phyloP scores from a whole-genome alignment of 2,329 filamentous ascomycete genomes.

The Aspergillus pseudoviridinutans region DNA sequence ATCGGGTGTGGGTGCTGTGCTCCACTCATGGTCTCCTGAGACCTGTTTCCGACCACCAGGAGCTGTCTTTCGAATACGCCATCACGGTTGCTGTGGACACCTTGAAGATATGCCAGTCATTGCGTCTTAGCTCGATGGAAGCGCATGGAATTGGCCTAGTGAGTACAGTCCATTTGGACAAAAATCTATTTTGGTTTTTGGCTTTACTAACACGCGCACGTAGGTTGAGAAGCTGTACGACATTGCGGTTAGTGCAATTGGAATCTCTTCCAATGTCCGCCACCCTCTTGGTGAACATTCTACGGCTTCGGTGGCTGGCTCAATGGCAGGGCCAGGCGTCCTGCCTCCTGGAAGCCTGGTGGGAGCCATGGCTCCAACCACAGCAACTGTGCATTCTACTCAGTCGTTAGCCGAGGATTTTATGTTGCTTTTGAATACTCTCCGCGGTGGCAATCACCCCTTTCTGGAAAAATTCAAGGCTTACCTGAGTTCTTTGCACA shows the following conservation, averaged over 20 bases:
- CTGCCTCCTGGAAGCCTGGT: neutral
- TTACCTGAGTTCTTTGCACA: slow-evolving; percentile 23
- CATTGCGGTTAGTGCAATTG: slow-evolving; percentile 32
- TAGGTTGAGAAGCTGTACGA: slow-evolving; percentile 41
- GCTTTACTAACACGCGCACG: slow-evolving; percentile 1
- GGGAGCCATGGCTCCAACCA: slow-evolving; percentile 10
- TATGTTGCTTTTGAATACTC: slow-evolving; percentile 28
- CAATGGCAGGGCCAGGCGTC: neutral
- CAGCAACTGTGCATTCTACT: slow-evolving; percentile 10
- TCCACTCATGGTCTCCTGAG: slow-evolving; percentile 37
- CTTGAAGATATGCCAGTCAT: slow-evolving; percentile 30
- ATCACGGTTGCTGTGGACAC: slow-evolving; percentile 32
- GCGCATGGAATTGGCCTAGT: slow-evolving; percentile 40
- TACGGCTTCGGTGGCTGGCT: neutral
- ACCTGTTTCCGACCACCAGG: slow-evolving; percentile 31
- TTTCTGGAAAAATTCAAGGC: slow-evolving; percentile 31
- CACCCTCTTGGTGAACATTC: slow-evolving; percentile 15
- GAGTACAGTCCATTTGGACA: slow-evolving; percentile 9
- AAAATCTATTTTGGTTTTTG: neutral
- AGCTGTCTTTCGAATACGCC: slow-evolving; percentile 37
- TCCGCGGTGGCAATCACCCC: slow-evolving; percentile 35
- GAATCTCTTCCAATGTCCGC: slow-evolving; percentile 25
- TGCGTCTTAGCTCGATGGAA: slow-evolving; percentile 38
- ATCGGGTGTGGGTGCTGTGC: slow-evolving; percentile 41
- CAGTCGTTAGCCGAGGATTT: slow-evolving; percentile 28